These are phyloP conservation scores for Heterobasidion irregulare DNA, from an alignment of 1,284 basidiomycete genomes.

Conservation along the genomic window DNA sequence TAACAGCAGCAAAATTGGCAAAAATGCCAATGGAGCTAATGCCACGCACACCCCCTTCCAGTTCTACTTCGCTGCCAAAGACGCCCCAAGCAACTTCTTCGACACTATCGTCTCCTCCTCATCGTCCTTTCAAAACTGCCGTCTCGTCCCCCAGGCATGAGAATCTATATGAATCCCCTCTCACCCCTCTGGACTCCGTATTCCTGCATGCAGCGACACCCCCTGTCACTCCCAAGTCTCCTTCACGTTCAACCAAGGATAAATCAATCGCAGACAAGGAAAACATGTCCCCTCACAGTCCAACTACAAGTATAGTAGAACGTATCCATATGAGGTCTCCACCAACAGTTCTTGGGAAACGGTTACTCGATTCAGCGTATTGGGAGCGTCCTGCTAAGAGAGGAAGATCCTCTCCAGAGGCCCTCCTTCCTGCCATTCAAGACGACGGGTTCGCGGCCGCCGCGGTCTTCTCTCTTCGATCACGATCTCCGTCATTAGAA, in stretches of 20 bases:
- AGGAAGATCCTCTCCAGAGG: constrained; percentile 11
- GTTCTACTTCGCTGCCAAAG: background rate
- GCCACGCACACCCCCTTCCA: background rate
- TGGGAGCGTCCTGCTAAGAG: constrained; percentile 21
- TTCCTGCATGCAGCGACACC: constrained; percentile 1
- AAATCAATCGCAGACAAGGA: constrained; percentile 32
- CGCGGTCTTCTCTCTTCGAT: too few species aligned
- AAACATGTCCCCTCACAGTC: constrained; percentile 29
- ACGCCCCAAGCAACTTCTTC: constrained; percentile 5
- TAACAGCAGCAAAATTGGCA: background rate
- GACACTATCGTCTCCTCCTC: constrained; percentile 1
- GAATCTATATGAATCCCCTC: constrained; percentile 1
- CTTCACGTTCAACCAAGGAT: constrained; percentile 8
- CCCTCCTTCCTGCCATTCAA: too few species aligned
- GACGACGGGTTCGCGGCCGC: too few species aligned
- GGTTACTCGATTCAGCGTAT: constrained; percentile 20
- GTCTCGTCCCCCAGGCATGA: background rate
- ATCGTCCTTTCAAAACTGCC: constrained; percentile 3
- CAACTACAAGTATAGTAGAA: constrained; percentile 23
- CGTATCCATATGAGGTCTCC: constrained; percentile 22
- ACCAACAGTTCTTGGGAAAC: constrained; percentile 30
- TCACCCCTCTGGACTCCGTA: constrained; percentile 7
- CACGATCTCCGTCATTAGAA: constrained; percentile 11
- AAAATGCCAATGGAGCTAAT: background rate
- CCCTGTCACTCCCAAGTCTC: constrained; percentile 10